Base-by-base conservation (phyloP, 768 basidiomycete genomes). In the Collybia sp. region DNA sequence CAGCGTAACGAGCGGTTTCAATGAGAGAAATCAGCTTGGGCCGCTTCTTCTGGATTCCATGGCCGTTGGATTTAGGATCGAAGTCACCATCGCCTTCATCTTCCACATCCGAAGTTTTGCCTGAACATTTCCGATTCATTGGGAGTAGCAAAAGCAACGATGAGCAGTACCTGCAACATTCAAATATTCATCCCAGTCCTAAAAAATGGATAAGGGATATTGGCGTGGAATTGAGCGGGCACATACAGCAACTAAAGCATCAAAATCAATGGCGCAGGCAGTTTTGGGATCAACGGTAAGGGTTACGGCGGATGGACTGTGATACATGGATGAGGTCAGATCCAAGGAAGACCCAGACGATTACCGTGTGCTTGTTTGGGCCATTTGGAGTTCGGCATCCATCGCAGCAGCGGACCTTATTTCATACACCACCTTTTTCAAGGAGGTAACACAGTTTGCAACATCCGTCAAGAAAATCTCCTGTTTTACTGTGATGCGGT, bases 381-480 rank as follows among this genome's bases (percentile, higher is more conserved):
- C 71, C 80, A 92, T 83, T 59, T 91, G 84, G 20, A 90, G 68
- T 31, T 82, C 74, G 8, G 68, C 71, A 42, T 76, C 77, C 37
- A 65, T 60, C 1, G 68, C 64, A 11, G 71, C 58, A 33, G 68
- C 49, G 3, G 72, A 66, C 44, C 76, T 75, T 51, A 85, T 53
- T 45, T 93, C 83, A 51, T 83, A 75, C 32, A 90, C 77, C 3
- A 86, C 79, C 58, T 88, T 88, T 68, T 88, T 91, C 39, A 95
- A 70, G 10, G 84, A 75, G 33, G 80, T 70, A 52, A 85, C 88
- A 56, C 89, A 92, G 15, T 73, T 76, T 30, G 80, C 84, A 31
- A 93, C 88, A 61, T 95, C 93, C 13, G 79, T 73, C 56, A 85
- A 66, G 52, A 94, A 85, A 5, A 90, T 81, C 37, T 92, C 88